A percentile compares a stretch with the other conserved stretches of the same genome.
Conservation (phyloP, 192 early-diverging fungal species). For the Podila verticillata region DNA sequence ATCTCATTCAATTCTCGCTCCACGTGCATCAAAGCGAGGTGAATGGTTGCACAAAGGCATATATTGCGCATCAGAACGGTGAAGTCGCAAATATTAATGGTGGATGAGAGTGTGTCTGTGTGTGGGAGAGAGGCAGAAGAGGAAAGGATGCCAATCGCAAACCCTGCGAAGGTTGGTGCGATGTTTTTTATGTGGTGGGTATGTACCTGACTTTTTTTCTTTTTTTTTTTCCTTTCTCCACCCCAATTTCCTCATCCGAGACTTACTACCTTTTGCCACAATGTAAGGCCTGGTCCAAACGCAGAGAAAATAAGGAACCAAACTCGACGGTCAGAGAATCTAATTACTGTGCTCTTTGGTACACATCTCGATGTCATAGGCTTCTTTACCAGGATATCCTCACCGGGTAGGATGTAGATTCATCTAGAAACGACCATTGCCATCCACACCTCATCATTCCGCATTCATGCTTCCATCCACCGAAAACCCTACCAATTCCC, state of each 20-base stretch:
- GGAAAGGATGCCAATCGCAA: too few species aligned
- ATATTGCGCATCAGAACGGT: not conserved
- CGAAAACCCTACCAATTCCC: not conserved
- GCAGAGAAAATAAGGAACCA: too few species aligned
- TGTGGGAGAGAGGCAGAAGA: too few species aligned
- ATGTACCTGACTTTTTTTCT: too few species aligned
- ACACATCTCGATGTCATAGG: not conserved
- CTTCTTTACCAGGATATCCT: slow-evolving; percentile 6
- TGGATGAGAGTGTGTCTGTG: not conserved
- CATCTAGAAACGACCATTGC: not conserved
- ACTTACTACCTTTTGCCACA: not conserved
- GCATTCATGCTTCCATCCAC: not conserved
- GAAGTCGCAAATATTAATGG: not conserved
- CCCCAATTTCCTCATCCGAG: not conserved
- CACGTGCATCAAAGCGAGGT: not conserved
- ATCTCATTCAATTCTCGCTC: not conserved
- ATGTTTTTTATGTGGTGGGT: too few species aligned
- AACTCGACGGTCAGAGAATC: too few species aligned
- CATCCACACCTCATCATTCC: not conserved
- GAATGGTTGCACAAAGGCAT: not conserved
- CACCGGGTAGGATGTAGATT: slow-evolving; percentile 1
- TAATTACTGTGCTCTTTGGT: too few species aligned
- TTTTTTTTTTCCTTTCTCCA: not conserved
- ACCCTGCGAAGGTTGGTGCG: too few species aligned
- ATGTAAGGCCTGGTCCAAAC: not conserved